These are phyloP conservation scores for Tinospora cordifolia DNA, from an alignment of 164 flowering plant genomes.

Conservation along the genomic window DNA sequence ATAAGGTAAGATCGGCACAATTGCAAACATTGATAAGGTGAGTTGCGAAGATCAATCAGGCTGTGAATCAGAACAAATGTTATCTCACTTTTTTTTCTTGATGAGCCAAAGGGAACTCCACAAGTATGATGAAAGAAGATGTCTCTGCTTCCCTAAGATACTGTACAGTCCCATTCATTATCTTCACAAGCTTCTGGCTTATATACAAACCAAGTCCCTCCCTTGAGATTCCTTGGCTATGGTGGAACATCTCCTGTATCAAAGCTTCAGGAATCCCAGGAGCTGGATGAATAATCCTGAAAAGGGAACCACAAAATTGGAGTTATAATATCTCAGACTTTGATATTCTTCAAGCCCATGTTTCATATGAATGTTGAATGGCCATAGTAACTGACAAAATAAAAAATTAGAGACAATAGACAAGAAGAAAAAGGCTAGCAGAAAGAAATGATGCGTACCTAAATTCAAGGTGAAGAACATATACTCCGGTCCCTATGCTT, in stretches of 20 bases:
- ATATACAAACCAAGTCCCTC: constrained; percentile 76
- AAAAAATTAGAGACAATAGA: not conserved
- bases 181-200: constrained; percentile 71
- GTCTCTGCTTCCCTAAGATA: constrained; percentile 65
- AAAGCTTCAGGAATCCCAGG: constrained; percentile 75
- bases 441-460: constrained; percentile 27
- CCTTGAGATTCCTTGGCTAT: constrained; percentile 42
- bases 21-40: too few species aligned
- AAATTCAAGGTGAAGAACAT: constrained; percentile 70
- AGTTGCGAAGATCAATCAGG: not conserved
- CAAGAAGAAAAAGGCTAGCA: not conserved
- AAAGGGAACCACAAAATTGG: constrained; percentile 7
- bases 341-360: too few species aligned
- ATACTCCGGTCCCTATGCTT: constrained; percentile 49
- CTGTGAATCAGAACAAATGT: not conserved
- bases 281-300: constrained; percentile 74
- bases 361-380: too few species aligned
- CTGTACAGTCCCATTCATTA: constrained; percentile 74
- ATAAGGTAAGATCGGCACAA: not conserved
- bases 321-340: not conserved
- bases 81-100: not conserved
- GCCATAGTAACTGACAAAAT: not conserved
- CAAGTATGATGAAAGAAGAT: constrained; percentile 54
- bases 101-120: constrained; percentile 57
- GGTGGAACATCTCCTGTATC: constrained; percentile 72